These are phyloP conservation scores for Vicia villosa DNA, from an alignment of 306 rosid genomes.

Conservation along the genomic window DNA sequence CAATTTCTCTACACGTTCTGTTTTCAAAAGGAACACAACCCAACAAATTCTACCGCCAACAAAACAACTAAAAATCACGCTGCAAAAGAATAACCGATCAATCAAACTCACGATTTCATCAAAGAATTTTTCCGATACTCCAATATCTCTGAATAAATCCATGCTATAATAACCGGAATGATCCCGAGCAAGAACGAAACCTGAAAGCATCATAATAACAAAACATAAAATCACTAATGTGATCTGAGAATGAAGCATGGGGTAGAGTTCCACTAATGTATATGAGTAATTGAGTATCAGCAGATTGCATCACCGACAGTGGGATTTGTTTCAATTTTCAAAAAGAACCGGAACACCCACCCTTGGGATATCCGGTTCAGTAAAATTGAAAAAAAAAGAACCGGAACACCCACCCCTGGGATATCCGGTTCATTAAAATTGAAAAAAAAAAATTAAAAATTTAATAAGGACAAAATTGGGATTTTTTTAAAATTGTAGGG, in stretches of 20 bases:
- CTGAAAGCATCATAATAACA: slow-evolving; percentile 41
- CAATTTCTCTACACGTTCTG: no score
- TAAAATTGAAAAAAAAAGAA: no score
- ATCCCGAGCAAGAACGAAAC: slow-evolving; percentile 72
- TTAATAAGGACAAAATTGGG: no score
- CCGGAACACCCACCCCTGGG: no score
- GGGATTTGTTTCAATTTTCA: background rate
- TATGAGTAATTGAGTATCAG: background rate
- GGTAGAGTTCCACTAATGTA: background rate
- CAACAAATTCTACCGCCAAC: background rate
- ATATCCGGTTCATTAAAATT: no score
- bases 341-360: no score
- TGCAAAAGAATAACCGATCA: background rate
- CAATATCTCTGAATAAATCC: slow-evolving; percentile 85
- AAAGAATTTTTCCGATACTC: slow-evolving; percentile 61
- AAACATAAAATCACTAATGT: background rate
- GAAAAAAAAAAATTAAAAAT: no score
- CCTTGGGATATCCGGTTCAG: no score
- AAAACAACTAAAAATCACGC: background rate
- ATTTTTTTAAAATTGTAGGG: no score
- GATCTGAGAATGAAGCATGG: background rate
- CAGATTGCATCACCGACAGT: background rate
- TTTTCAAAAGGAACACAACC: no score
- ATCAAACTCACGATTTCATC: slow-evolving; percentile 68
- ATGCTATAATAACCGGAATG: slow-evolving; percentile 58